Conservation (phyloP, 1,284 basidiomycete genomes). For the Ganoderma resinaceum region DNA sequence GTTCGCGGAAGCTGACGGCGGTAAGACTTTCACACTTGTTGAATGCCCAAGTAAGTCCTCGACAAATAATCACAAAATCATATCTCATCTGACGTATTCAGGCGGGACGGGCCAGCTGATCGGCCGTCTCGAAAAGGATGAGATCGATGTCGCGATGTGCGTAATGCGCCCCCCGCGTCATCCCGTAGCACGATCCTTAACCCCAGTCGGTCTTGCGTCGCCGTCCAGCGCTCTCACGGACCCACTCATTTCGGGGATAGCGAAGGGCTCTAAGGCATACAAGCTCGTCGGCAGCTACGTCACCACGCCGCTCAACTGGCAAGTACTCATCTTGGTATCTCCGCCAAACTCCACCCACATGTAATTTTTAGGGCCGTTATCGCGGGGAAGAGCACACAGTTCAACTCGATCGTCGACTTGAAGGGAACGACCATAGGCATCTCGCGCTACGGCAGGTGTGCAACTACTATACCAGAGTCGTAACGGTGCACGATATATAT, state of each 20-base stretch:
- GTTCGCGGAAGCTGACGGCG: conserved; percentile 68
- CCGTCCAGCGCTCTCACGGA: conserved; percentile 86
- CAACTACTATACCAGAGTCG: neutral
- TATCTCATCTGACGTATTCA: conserved; percentile 36
- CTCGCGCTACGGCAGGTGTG: conserved; percentile 84
- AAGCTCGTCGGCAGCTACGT: conserved; percentile 96
- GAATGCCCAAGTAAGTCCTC: conserved; percentile 82
- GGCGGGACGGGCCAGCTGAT: conserved; percentile 94
- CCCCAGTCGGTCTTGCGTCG: neutral
- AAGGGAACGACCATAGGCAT: conserved; percentile 89
- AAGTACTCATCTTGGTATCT: conserved; percentile 27
- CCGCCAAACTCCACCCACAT: neutral
- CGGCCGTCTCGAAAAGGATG: conserved; percentile 78
- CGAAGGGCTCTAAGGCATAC: conserved; percentile 86
- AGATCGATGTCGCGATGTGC: conserved; percentile 91
- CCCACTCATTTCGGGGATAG: conserved; percentile 92
- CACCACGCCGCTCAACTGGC: conserved; percentile 88
- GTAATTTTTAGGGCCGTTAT: conserved; percentile 80
- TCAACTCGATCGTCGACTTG: conserved; percentile 78
- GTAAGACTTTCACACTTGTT: conserved; percentile 81
- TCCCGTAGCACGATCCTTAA: neutral
- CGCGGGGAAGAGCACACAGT: conserved; percentile 81
- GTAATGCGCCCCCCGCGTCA: conserved; percentile 30
- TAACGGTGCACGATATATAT: neutral
- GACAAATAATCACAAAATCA: neutral